Conservation (phyloP, 2,329 filamentous ascomycete species). For the Diaporthe batatas region DNA sequence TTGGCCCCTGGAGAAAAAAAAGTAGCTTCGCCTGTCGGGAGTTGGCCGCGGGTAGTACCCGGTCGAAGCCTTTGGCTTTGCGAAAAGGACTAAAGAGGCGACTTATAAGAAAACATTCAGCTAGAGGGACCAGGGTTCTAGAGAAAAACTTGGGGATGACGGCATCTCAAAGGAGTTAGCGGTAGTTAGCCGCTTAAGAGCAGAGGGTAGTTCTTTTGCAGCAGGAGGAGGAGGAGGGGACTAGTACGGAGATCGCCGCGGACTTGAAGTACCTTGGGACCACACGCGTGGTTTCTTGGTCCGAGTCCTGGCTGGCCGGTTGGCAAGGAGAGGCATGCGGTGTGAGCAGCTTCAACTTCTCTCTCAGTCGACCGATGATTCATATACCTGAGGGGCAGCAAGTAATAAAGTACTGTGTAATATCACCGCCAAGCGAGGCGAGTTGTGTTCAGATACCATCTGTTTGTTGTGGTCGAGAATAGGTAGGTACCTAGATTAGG, state of each 20-base stretch:
- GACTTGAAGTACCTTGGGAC: too few species aligned
- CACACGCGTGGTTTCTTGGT: background rate
- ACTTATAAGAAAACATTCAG: slow-evolving; percentile 21
- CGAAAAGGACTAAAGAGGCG: background rate
- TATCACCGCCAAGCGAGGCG: slow-evolving; percentile 1
- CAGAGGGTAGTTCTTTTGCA: background rate
- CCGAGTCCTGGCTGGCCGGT: background rate
- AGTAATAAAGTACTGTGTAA: background rate
- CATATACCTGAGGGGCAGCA: background rate
- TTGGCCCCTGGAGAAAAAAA: background rate
- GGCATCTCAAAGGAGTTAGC: slow-evolving; percentile 30
- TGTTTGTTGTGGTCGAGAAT: too few species aligned
- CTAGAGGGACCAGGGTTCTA: slow-evolving; percentile 6
- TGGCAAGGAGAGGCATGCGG: background rate
- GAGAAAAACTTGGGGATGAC: slow-evolving; percentile 18
- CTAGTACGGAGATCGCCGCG: slow-evolving; percentile 25
- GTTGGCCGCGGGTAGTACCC: background rate
- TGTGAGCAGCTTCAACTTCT: background rate
- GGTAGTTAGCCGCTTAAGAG: background rate
- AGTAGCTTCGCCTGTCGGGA: background rate
- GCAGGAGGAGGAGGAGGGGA: background rate
- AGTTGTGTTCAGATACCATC: background rate
- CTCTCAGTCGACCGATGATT: background rate
- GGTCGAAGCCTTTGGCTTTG: background rate
- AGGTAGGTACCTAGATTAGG: too few species aligned